Base-by-base conservation (phyloP, 768 basidiomycete species). In the Lactarius pseudohatsudake region DNA sequence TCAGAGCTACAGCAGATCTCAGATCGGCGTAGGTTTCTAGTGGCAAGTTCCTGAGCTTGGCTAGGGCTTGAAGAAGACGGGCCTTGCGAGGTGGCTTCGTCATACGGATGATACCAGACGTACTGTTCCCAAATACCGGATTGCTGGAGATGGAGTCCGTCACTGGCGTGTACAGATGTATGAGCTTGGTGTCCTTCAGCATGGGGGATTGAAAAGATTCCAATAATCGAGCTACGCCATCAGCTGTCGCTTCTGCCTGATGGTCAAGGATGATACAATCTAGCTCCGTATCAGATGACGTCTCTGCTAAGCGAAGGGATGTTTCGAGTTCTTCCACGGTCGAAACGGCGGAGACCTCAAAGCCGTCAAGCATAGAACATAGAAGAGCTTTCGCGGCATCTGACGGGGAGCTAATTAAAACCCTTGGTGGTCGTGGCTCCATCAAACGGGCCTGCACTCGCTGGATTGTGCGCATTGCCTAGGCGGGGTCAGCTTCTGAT, bases 91-190 rank as follows among this genome's bases (percentile, higher is more conserved):
- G 87, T 0, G 88, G 89, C 74, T 90, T 90, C 10, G 87, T 89
- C 81, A 90, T 85, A 68, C 86, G 85, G 30, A 85, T 79, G 7
- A 90, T 82, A 15, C 85, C 85, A 0, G 85, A 80, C 36, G 79
- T 81, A 57, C 77, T 80, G 66, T 76, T 85, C 54, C 78, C 82
- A 34, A 86, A 84, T 20, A 85, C 77, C 1, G 81, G 77, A 53
- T 82, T 81, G 20, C 85, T 83, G 7, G 83, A 79, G 45, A 81
- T 78, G 38, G 74, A 69, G 68, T 83, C 86, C 26, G 86, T 85
- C 1, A 86, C 88, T 1, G 89, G 89, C 1, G 89, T 90, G 73
- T 88, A 89, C 22, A 91, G 77, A 68, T 90, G 89, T 16, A 91
- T 80, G 62, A 90, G 77, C 76, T 87, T 88, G 4, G 88, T 86